Conservation (phyloP, 345 rosid genomes). For the Pugionium dolabratum region DNA sequence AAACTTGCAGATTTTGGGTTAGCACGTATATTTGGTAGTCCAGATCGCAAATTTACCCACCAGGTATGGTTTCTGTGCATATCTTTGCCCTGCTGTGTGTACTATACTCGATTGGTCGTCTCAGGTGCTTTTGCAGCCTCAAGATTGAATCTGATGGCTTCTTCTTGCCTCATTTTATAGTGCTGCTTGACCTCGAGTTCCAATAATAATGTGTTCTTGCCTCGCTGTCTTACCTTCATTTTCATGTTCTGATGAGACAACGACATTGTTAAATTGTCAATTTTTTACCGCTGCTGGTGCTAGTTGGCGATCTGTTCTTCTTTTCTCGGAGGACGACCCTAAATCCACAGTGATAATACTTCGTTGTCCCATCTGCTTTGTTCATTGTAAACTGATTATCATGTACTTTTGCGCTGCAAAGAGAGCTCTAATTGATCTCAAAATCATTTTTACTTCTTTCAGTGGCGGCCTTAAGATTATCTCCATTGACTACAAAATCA, state of each 20-base stretch:
- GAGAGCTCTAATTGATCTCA: neutral
- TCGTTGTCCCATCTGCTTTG: conserved; percentile 12
- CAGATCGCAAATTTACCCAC: conserved; percentile 83
- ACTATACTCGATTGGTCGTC: neutral
- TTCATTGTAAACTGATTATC: conserved; percentile 24
- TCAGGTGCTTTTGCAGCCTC: neutral
- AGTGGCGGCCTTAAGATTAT: neutral
- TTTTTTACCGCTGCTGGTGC: conserved; percentile 25
- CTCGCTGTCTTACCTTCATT: conserved; percentile 2
- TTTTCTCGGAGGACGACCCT: neutral
- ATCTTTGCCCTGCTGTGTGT: neutral
- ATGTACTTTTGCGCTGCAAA: conserved; percentile 10
- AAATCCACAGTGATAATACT: conserved; percentile 32
- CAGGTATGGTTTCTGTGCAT: conserved; percentile 51
- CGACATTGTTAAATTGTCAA: conserved; percentile 28
- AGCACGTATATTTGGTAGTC: conserved; percentile 92
- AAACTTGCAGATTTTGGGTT: conserved; percentile 96
- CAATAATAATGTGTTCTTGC: conserved; percentile 39
- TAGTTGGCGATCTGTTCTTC: conserved; percentile 23
- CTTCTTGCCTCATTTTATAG: conserved; percentile 48
- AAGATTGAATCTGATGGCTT: conserved; percentile 15
- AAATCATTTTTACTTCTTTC: neutral
- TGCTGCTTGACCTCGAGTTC: conserved; percentile 91
- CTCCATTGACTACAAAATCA: neutral
- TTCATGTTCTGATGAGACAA: conserved; percentile 18